Conservation (phyloP, 805 yeast genomes). For the Wilhelminamyces savonicus region DNA sequence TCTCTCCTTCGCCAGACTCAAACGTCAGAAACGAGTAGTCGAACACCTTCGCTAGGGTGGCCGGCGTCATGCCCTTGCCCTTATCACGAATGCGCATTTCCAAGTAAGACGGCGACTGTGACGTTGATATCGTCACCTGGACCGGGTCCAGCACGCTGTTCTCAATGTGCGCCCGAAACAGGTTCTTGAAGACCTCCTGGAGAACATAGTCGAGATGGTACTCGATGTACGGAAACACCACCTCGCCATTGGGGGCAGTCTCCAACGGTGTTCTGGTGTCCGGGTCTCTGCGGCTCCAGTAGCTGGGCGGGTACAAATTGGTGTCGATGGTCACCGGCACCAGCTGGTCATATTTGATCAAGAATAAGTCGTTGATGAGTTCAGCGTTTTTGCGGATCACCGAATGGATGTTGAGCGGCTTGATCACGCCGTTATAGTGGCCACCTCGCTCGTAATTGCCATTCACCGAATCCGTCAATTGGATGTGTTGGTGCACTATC, state of each 20-base stretch:
- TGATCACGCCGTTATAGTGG: slow-evolving; percentile 51
- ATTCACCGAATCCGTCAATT: slow-evolving; percentile 32
- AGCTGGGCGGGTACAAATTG: slow-evolving; percentile 20
- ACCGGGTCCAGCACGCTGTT: slow-evolving; percentile 37
- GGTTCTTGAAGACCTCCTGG: slow-evolving; percentile 81
- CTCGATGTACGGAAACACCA: slow-evolving; percentile 76
- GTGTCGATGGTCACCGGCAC: slow-evolving; percentile 55
- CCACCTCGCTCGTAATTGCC: no score
- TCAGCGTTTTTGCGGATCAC: slow-evolving; percentile 60
- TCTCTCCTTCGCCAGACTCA: slow-evolving; percentile 51
- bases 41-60: slow-evolving; percentile 60
- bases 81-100: slow-evolving; percentile 76
- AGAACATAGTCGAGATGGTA: slow-evolving; percentile 83
- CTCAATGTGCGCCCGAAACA: slow-evolving; percentile 85
- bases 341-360: slow-evolving; percentile 74
- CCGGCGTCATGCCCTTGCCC: slow-evolving; percentile 83
- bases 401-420: slow-evolving; percentile 55
- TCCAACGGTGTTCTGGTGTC: no score
- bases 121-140: slow-evolving; percentile 30
- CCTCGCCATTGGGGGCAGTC: slow-evolving; percentile 12
- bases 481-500: slow-evolving; percentile 79
- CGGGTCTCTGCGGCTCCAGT: slow-evolving; percentile 22
- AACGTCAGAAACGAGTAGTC: slow-evolving; percentile 85
- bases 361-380: slow-evolving; percentile 76
- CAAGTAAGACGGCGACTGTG: slow-evolving; percentile 33